Conservation (phyloP, 352 stramenopile species). For the Pythium sp. region DNA sequence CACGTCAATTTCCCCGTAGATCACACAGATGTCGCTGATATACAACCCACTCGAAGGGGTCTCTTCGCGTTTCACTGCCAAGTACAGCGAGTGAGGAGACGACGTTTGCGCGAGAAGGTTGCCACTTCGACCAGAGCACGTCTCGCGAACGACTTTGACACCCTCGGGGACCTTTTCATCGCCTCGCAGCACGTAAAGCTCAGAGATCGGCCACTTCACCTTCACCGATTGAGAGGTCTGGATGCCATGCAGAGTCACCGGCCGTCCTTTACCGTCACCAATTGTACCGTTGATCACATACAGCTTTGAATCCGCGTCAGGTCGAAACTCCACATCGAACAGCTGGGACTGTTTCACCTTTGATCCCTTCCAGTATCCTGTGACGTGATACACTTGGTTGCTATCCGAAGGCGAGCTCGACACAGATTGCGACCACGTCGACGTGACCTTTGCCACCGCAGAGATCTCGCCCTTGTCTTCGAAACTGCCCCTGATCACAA, state of each 20-base stretch:
- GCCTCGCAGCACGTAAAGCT: constrained; percentile 69
- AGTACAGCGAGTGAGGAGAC: constrained; percentile 69
- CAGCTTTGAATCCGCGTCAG: constrained; percentile 20
- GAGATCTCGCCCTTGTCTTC: constrained; percentile 72
- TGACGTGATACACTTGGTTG: constrained; percentile 46
- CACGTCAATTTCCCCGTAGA: constrained; percentile 85
- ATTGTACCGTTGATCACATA: constrained; percentile 68
- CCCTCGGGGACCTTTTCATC: constrained; percentile 73
- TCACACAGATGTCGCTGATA: constrained; percentile 74
- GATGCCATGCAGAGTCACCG: constrained; percentile 48
- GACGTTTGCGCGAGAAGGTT: constrained; percentile 74
- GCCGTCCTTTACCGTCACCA: constrained; percentile 59
- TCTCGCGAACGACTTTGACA: constrained; percentile 65
- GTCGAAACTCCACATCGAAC: constrained; percentile 71
- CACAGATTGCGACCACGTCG: constrained; percentile 41
- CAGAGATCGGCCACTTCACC: constrained; percentile 74
- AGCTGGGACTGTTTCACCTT: constrained; percentile 74
- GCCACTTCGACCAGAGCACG: constrained; percentile 61
- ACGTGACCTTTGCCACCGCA: constrained; percentile 46
- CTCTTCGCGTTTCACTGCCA: constrained; percentile 71
- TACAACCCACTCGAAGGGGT: constrained; percentile 36
- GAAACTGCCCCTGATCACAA: constrained; percentile 62
- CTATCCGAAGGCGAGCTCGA: constrained; percentile 9
- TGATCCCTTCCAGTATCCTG: constrained; percentile 69
- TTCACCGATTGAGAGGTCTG: constrained; percentile 62